Base-by-base conservation (phyloP, 495 filamentous ascomycete species). In the Daldinia grandis region DNA sequence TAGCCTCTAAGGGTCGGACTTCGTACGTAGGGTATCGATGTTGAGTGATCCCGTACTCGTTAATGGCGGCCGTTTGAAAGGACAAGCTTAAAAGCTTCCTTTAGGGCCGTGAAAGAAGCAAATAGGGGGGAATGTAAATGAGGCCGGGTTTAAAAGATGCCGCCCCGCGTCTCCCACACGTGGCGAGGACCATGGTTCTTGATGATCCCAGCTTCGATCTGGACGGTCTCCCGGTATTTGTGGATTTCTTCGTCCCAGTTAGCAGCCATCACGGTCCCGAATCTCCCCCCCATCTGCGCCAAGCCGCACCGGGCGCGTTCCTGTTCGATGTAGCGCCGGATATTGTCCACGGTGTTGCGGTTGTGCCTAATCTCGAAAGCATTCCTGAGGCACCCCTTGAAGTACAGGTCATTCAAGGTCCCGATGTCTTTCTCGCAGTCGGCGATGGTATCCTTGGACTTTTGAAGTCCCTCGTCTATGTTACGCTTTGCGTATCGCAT, bases 201-300 rank as follows among this genome's bases (percentile, higher is more conserved):
- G 2, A 28, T 17, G 7, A 59, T 8, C 1, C 62, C 61, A 1
- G 14, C 17, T 1, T 42, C 0, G 1, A 14, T 27, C 24, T 50
- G 47, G 40, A 61, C 35, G 1, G 12, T n/a, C 28, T 59, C 40
- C 0, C 53, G 58, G 21, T 66, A 67, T 6, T 35, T 14, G 0
- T 47, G 1, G 9, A 71, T 55, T 17, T 25, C 63, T 0, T 17
- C 4, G 19, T 59, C 44, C 69, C 69, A 67, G n/a, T 53, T 54
- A 0, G 54, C 31, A 1, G 58, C 63, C 0, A 9, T 19, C 3
- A 0, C 38, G 0, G 53, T 28, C 5, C 53, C 63, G 7, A 24
- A 19, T 1, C 1, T 24, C 8, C 51, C 69, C 0, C 0, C 10
- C 69, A 71, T 62, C 53, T 66, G 69, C 1, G 25, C 58, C 3